Evolutionary conservation across 257 asterid genomes (phyloP).

Genomic region (Solanum boliviense): DNA sequence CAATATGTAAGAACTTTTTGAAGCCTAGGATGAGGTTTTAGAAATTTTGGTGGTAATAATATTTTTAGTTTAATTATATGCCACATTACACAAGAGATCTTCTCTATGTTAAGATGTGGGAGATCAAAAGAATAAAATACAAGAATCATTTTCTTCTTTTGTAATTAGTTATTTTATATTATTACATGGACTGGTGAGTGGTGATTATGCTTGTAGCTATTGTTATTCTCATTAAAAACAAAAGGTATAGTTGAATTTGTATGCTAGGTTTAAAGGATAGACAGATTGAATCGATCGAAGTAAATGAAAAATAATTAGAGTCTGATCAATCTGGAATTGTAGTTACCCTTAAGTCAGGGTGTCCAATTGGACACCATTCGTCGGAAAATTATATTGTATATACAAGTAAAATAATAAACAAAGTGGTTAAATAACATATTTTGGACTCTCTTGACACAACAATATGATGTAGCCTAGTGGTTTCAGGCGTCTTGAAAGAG

Average conservation of each 20-base stretch:
- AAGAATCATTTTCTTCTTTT: neutral
- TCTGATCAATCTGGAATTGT: too few species aligned
- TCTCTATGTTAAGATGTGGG: neutral
- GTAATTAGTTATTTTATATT: neutral
- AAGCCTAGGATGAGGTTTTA: neutral
- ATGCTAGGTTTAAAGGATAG: neutral
- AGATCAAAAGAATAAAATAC: neutral
- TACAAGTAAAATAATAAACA: too few species aligned
- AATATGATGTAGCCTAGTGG: too few species aligned
- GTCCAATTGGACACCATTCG: too few species aligned
- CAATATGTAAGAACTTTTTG: neutral
- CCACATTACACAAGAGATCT: neutral
- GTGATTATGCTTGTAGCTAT: neutral
- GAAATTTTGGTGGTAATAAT: neutral
- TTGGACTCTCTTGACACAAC: too few species aligned
- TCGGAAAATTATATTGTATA: too few species aligned
- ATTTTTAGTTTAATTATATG: neutral
- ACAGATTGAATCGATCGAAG: neutral
- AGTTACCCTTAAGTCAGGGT: too few species aligned
- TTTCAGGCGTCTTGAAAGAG: too few species aligned
- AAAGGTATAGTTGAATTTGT: neutral
- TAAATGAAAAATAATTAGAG: neutral
- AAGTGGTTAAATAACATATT: too few species aligned
- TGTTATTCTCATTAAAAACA: neutral
- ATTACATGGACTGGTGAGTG: neutral